Conservation (phyloP, 192 early-diverging fungal species). For the Coemansia sp. region DNA sequence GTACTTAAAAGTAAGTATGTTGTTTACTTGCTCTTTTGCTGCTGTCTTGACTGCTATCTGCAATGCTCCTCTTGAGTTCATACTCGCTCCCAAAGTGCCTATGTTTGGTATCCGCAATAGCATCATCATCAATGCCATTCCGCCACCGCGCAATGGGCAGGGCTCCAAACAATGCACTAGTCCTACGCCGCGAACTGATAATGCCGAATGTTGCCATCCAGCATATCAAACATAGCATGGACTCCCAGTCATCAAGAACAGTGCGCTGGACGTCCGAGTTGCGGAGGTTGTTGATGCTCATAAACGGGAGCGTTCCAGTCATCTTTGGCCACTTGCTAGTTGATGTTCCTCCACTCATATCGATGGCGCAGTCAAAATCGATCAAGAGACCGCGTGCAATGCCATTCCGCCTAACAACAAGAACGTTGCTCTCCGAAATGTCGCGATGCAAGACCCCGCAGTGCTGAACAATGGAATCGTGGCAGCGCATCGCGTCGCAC, state of each 20-base stretch:
- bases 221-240: not conserved
- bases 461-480: slow-evolving; percentile 2
- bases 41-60: too few species aligned
- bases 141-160: not conserved
- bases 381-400: slow-evolving; percentile 3
- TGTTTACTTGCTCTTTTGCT: too few species aligned
- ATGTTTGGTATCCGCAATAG: too few species aligned
- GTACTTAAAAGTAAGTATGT: too few species aligned
- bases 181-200: not conserved
- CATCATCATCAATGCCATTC: not conserved
- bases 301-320: slow-evolving; percentile 19
- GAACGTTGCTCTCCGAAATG: slow-evolving; percentile 28
- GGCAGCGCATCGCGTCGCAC: slow-evolving; percentile 18
- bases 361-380: slow-evolving; percentile 24
- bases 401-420: slow-evolving; percentile 1
- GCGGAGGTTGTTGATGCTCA: slow-evolving; percentile 29
- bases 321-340: not conserved
- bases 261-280: not conserved
- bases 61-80: too few species aligned
- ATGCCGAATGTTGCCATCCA: not conserved
- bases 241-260: slow-evolving; percentile 14
- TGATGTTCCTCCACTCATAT: not conserved
- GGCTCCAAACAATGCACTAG: not conserved
- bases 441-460: slow-evolving; percentile 27
- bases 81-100: too few species aligned